Evolutionary conservation across 73 alveolate genomes (phyloP), one percentile per base, ranked within the genome.

Genomic region (Paraurostyla sp.): DNA sequence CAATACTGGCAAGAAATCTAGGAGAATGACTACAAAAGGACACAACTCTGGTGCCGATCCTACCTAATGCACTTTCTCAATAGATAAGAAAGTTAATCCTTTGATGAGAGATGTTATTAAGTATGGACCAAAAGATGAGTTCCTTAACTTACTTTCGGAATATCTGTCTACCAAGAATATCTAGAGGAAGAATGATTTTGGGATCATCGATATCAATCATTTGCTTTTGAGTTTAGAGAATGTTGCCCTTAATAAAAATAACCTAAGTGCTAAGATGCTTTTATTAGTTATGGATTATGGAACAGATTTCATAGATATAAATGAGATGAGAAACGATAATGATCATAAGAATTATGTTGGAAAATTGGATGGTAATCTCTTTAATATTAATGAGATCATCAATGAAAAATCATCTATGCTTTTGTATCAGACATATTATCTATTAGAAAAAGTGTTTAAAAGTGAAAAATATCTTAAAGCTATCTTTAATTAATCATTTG

Each of bases 41-140:
- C 13, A 20, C 7, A 52, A 20, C 69, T n/a, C 4, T 20, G 23
- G 69, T 50, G 51, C 23, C 13, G 30, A 30, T 60, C 78, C 22
- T 27, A 32, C 30, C 4, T 60, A 60, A 60, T 11, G 35, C 15
- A 1, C 42, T 1, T 65, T 38, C 25, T 13, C 82, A 42, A 7
- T 73, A 45, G 86, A 73, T 43, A 73, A 73, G 52, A 73, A 73
- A 49, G 45, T 9, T n/a, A 45, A 36, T 73, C 68, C 86, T 6
- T 6, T 49, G 6, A 73, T 73, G 52, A 48, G 30, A 22, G 71
- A 73, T 25, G 30, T 73, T 11, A 11, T 73, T 32, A 2, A 13
- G 15, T 48, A 11, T 49, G 86, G 71, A 13, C n/a, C 7, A 4
- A 73, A 73, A 73, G 71, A 73, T 49, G 71, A 73, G 6, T 18